Base-by-base conservation (phyloP, 305 asterid genomes). In the Fraxinus baroniana region DNA sequence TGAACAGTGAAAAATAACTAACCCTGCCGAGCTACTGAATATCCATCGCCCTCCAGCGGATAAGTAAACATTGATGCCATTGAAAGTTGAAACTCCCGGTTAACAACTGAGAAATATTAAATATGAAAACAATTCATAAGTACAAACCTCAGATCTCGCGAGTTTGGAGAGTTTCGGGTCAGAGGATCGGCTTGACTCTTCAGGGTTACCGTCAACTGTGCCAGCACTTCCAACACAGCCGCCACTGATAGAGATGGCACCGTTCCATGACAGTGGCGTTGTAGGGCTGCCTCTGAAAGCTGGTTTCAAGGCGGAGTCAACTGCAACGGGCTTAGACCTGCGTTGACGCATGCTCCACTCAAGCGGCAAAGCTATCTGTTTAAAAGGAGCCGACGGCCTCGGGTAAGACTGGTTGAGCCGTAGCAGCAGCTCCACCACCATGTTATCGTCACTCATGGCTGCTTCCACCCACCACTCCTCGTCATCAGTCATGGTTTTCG, bases 321-420 rank as follows among this genome's bases (percentile, higher is more conserved):
- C 83, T 1, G 88, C 49, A 52, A 80, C 46, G 8, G 91, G 73
- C 60, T 85, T 89, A 18, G 94, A 89, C 88, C 94, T 80, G 83
- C 93, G 94, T 73, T 87, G 94, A 80, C 93, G 93, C 76, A 88
- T 90, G 83, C 49, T 91, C 94, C 94, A 91, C 55, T 86, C 87
- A n/a, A 89, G 85, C 6, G 88, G 81, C 76, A 79, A 39, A 13
- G 83, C 81, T 24, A 80, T 79, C 78, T 82, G 83, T 76, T 71
- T 71, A 60, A 60, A 8, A 20, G 74, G n/a, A 26, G 74, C 35
- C 76, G 44, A 10, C 13, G 74, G 77, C 79, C 85, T 84, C 8
- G 70, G 8, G 9, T 32, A 5, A 33, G 13, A 71, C 22, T 82
- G 57, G 73, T 75, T 66, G 76, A 71, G 24, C 76, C 15, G 46